phyloP scores from a whole-genome alignment of 2,329 filamentous ascomycete species.

The Saccharata proteae region DNA sequence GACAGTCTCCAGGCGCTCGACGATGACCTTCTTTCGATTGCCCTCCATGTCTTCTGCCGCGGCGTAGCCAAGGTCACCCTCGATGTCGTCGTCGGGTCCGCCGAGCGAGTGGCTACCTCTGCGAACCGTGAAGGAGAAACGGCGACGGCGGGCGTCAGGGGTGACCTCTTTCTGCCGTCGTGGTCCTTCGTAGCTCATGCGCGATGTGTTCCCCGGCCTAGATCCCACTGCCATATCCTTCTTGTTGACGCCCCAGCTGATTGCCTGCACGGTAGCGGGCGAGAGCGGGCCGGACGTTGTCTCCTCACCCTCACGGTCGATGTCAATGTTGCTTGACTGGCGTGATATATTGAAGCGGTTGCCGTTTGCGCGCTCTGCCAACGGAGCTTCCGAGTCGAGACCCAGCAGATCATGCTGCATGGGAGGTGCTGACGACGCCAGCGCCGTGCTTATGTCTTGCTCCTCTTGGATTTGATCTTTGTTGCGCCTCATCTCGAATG shows the following conservation, averaged over 20 bases:
- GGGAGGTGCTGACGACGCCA: slow-evolving; percentile 37
- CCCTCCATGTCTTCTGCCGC: slow-evolving; percentile 91
- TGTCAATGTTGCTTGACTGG: slow-evolving; percentile 31
- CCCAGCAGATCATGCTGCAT: slow-evolving; percentile 56
- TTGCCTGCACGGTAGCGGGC: slow-evolving; percentile 23
- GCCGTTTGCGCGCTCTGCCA: slow-evolving; percentile 17
- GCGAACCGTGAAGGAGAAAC: slow-evolving; percentile 30
- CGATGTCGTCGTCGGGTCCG: slow-evolving; percentile 62
- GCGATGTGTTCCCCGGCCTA: slow-evolving; percentile 20
- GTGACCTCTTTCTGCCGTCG: slow-evolving; percentile 16
- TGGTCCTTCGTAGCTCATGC: slow-evolving; percentile 31
- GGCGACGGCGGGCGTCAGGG: slow-evolving; percentile 22
- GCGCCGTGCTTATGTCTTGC: slow-evolving; percentile 75
- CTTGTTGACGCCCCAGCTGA: slow-evolving; percentile 8
- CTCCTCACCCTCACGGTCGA: slow-evolving; percentile 16
- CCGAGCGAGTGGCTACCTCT: slow-evolving; percentile 29
- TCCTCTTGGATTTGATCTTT: slow-evolving; percentile 55
- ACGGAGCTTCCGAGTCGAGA: slow-evolving; percentile 42
- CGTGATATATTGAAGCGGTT: slow-evolving; percentile 38
- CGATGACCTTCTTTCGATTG: slow-evolving; percentile 85
- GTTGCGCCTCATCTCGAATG: slow-evolving; percentile 65
- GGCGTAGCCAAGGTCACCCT: slow-evolving; percentile 88
- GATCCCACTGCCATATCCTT: no score
- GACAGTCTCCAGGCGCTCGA: slow-evolving; percentile 88
- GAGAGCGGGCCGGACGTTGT: slow-evolving; percentile 15